Evolutionary conservation across 2,329 filamentous ascomycete genomes (phyloP), one percentile per base, ranked within the genome.

Genomic region (Colletotrichum sp.): DNA sequence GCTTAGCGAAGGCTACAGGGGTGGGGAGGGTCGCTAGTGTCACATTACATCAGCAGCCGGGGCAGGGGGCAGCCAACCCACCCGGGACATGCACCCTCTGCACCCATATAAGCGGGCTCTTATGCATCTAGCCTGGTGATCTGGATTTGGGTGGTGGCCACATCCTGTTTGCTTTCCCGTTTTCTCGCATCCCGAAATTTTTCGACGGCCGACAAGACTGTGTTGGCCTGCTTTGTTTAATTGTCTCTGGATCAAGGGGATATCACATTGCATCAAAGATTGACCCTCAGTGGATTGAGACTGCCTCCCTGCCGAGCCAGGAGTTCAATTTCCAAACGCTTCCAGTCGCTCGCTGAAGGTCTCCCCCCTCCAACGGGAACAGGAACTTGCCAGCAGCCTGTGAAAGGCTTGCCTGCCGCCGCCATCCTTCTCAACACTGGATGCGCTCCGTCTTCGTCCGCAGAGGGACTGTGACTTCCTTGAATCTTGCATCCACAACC

Each of bases 61-160:
- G 66, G 55, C 72, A 72, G 69, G 72, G 72, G 62, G 66, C 38
- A 38, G 69, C n/a, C 72, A 21, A 71, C 55, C 68, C 72, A 66
- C 72, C 38, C 62, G 72, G 72, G 56, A 73, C 55, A 62, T 73
- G 43, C 70, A 73, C 56, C 26, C 70, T 68, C 60, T 73, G 43
- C 70, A 73, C 56, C 32, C 70, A 73, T 69, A 67, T 76, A 75
- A 74, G 66, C 71, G 71, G 70, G 71, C 66, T 76, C 58, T 75
- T 76, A 76, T 76, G 74, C 74, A 76, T 70, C 71, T 75, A 76
- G 58, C 71, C 74, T 74, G 73, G 70, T 76, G 70, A 74, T 74
- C 43, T 73, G 32, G 71, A 21, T 60, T 36, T 66, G 34, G 61
- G 66, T 75, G 71, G 56, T 55, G 70, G 74, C 38, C 71, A 75